These are phyloP conservation scores for Leccinum variicolor DNA, from an alignment of 768 basidiomycete species.

Conservation along the genomic window DNA sequence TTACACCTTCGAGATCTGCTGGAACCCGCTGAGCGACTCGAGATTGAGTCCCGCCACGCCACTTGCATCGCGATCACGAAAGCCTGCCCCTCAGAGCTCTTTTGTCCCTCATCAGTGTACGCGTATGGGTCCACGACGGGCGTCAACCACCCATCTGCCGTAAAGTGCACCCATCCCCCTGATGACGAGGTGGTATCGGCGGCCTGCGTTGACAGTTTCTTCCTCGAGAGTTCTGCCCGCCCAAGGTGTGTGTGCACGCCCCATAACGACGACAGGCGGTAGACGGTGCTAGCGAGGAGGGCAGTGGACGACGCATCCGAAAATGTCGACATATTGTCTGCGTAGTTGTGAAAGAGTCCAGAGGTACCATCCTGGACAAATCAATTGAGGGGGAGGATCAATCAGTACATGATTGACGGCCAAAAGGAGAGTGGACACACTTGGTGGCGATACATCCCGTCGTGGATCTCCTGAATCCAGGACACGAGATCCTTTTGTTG, in stretches of 20 bases:
- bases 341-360: slow-evolving; percentile 65
- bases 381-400: not conserved
- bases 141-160: slow-evolving; percentile 58
- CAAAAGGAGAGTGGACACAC: slow-evolving; percentile 36
- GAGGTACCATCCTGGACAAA: slow-evolving; percentile 1
- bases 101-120: slow-evolving; percentile 42
- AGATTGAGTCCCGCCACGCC: slow-evolving; percentile 61
- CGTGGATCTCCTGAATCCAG: slow-evolving; percentile 74
- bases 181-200: slow-evolving; percentile 8
- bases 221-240: slow-evolving; percentile 54
- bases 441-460: slow-evolving; percentile 60
- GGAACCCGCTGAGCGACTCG: not conserved
- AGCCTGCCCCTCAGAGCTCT: slow-evolving; percentile 75
- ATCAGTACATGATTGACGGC: not conserved
- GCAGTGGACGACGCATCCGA: slow-evolving; percentile 72
- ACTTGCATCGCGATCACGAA: slow-evolving; percentile 76
- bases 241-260: slow-evolving; percentile 49
- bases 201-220: slow-evolving; percentile 28
- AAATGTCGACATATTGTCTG: slow-evolving; percentile 56
- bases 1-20: not conserved
- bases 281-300: slow-evolving; percentile 73
- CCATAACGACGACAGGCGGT: slow-evolving; percentile 59
- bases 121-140: slow-evolving; percentile 75
- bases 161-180: slow-evolving; percentile 45
- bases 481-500: slow-evolving; percentile 55